A percentile compares a stretch with the other conserved stretches of the same genome.
phyloP scores from a whole-genome alignment of 2,329 filamentous ascomycete genomes.

The Phialemoniopsis sp. region DNA sequence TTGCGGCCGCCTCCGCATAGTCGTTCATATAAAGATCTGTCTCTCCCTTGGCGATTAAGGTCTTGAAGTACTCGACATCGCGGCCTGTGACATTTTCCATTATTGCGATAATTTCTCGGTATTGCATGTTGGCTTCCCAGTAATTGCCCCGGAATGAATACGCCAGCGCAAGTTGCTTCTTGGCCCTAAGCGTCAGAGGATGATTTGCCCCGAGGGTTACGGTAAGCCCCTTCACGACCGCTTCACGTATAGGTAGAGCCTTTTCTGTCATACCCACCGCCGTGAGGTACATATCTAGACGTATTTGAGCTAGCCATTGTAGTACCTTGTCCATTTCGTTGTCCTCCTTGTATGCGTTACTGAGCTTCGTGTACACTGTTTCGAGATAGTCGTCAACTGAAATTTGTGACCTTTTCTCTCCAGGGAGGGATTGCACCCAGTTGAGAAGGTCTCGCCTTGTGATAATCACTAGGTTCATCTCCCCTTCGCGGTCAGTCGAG shows the following conservation, averaged over 20 bases:
- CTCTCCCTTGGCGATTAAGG: neutral
- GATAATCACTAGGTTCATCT: neutral
- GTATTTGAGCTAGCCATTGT: constrained; percentile 3
- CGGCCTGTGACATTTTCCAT: neutral
- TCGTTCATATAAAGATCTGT: constrained; percentile 1
- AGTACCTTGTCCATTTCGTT: constrained; percentile 1
- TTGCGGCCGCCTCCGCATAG: neutral
- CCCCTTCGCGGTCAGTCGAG: neutral
- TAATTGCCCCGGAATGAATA: neutral
- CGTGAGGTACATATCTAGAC: neutral
- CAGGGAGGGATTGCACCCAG: neutral
- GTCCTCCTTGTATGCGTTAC: constrained; percentile 1
- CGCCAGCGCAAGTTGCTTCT: neutral
- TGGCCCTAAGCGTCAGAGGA: constrained; percentile 2
- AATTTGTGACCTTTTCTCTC: neutral
- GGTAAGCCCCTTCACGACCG: neutral
- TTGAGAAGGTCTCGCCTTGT: too few relatives aligned
- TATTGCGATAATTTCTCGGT: neutral
- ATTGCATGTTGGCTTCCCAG: neutral
- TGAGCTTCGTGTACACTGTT: neutral
- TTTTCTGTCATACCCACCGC: neutral
- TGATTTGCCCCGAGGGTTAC: neutral
- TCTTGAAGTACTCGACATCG: neutral
- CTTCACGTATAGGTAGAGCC: neutral
- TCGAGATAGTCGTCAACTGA: constrained; percentile 2